Evolutionary conservation across 1,284 basidiomycete genomes (phyloP), one percentile per base, ranked within the genome.

Genomic region (Jaminaea rosea): DNA sequence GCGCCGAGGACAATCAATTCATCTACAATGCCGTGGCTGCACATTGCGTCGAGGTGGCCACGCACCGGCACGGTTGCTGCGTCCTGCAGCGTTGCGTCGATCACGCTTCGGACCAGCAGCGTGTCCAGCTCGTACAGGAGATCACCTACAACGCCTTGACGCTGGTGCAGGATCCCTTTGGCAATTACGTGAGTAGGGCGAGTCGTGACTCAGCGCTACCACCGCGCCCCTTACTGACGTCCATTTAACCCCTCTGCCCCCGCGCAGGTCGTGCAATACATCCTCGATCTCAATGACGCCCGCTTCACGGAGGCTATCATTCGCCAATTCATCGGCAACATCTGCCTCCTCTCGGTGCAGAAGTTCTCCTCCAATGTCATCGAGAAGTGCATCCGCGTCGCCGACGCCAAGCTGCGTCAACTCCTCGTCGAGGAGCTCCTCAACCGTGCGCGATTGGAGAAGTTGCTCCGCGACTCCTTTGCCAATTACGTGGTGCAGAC

Each of bases 11-110:
- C 76, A 98, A 98, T 76, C 92, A 96, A 81, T 99, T 98, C 78
- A 98, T 99, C 72, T 99, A 98, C 79, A 97, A 98, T 69, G 94
- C 94, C 50, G 94, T 99, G 36, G 94, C 94, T 27, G 87, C 89
- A 28, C 94, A 98, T 78, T 96, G 94, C 67, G 90, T 99, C 50
- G 94, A 99, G 77, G 94, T 99, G 54, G 94, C 94, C 13, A 98
- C 94, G 44, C 94, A 99, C 75, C 88, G 94, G 61, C 94, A 99
- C 69, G 94, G 94, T 13, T 98, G 94, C 78, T 98, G 94, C 75
- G 94, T 99, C 47, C 80, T 99, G 42, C 94, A 99, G 77, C 83
- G 94, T 56, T 98, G 93, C 77, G 91, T 99, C 65, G 94, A 99
- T 75, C 94, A 98, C 72, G 94, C 94, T 1, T 93, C 90, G 1